Percentiles rank a stretch among this genome's conserved stretches.
phyloP scores from a whole-genome alignment of 768 basidiomycete species.

The Leccinum aurantiacum region DNA sequence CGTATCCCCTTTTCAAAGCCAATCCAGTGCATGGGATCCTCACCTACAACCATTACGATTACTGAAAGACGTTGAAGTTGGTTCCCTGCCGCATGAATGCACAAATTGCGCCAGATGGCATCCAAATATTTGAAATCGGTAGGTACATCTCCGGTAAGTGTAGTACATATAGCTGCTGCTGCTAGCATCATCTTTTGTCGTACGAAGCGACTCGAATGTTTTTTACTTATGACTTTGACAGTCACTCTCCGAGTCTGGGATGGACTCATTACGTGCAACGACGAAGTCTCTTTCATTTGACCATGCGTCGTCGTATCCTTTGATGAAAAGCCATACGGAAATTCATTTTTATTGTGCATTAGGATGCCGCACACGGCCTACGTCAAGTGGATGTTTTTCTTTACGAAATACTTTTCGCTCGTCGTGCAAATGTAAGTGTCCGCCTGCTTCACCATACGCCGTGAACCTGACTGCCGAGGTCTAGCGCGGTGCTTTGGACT shows the following conservation, averaged over 20 bases:
- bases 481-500: constrained; percentile 10
- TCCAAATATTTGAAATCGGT: not conserved
- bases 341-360: not conserved
- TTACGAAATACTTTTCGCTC: constrained; percentile 23
- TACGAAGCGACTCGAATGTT: too few relatives aligned
- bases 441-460: not conserved
- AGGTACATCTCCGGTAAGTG: constrained; percentile 12
- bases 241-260: constrained; percentile 20
- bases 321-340: not conserved
- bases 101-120: not conserved
- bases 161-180: too few relatives aligned
- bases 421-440: constrained; percentile 20
- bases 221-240: constrained; percentile 11
- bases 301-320: constrained; percentile 14
- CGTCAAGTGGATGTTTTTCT: constrained; percentile 30
- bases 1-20: not conserved
- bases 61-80: not conserved
- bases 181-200: not conserved
- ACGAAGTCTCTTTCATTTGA: constrained; percentile 27
- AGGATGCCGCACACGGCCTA: constrained; percentile 19
- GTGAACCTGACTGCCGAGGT: not conserved
- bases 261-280: constrained; percentile 10
- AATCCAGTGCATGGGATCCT: not conserved
- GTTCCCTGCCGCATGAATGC: constrained; percentile 5
- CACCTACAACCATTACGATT: not conserved